A percentile compares a stretch with the other conserved stretches of the same genome.
Evolutionary conservation across 2,329 filamentous ascomycete genomes (phyloP).

Genomic region (Tympanopsis confertula): DNA sequence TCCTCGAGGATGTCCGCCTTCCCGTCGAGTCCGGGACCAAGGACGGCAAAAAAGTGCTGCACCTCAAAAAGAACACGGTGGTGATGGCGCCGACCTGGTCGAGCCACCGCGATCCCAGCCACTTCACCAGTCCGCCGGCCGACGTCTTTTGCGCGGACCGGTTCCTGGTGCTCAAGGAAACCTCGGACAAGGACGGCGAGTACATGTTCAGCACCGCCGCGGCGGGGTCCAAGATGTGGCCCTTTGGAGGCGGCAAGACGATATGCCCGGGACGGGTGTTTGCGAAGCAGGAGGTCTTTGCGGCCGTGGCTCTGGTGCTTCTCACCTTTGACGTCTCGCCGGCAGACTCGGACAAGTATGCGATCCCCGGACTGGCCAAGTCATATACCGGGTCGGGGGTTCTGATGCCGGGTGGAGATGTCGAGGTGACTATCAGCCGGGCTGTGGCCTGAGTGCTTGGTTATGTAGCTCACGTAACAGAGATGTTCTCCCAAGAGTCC

Average conservation of each 20-base stretch:
- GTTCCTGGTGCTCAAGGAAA: not conserved
- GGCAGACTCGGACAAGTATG: too few species aligned
- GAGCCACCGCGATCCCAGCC: too few species aligned
- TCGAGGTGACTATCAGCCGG: too few species aligned
- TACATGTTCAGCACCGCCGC: constrained; percentile 4
- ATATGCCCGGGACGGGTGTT: constrained; percentile 8
- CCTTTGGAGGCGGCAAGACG: constrained; percentile 4
- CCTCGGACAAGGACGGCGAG: constrained; percentile 1
- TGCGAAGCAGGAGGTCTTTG: constrained; percentile 8
- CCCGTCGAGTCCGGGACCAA: constrained; percentile 6
- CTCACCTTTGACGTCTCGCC: constrained; percentile 8
- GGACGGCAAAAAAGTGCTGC: constrained; percentile 9
- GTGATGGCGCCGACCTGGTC: constrained; percentile 12
- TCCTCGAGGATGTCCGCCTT: constrained; percentile 12
- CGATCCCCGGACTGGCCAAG: too few species aligned
- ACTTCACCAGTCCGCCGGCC: too few species aligned
- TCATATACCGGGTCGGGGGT: too few species aligned
- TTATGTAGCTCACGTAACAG: too few species aligned
- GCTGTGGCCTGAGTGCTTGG: too few species aligned
- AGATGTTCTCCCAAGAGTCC: too few species aligned
- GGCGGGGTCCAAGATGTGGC: not conserved
- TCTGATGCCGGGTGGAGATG: too few species aligned
- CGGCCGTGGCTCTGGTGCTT: constrained; percentile 4
- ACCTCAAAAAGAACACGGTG: constrained; percentile 14
- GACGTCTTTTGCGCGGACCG: too few species aligned